These are phyloP conservation scores for Candida lessepsii DNA, from an alignment of 805 yeast genomes.

Conservation along the genomic window DNA sequence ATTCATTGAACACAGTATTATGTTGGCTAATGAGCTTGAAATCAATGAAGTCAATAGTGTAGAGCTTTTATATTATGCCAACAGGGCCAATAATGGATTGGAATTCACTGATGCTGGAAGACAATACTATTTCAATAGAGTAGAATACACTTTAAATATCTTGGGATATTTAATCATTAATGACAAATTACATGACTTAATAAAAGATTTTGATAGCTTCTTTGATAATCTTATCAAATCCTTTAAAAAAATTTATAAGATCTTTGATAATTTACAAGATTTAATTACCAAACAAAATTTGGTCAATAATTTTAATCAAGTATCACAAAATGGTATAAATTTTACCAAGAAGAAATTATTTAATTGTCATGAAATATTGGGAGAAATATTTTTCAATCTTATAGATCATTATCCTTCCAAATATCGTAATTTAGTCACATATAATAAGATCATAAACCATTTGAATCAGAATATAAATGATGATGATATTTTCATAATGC, in stretches of 20 bases:
- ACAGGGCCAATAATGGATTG: constrained; percentile 43
- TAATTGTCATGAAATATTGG: constrained; percentile 67
- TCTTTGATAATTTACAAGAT: constrained; percentile 55
- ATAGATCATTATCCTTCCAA: constrained; percentile 35
- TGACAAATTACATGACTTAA: constrained; percentile 22
- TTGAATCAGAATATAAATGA: constrained; percentile 46
- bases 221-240: constrained; percentile 47
- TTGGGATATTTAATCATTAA: constrained; percentile 33
- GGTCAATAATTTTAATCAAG: constrained; percentile 49
- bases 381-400: constrained; percentile 60
- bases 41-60: constrained; percentile 78
- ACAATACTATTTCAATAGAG: constrained; percentile 64
- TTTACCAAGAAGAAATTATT: constrained; percentile 63
- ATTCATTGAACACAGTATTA: constrained; percentile 61
- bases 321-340: constrained; percentile 39
- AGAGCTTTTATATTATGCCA: constrained; percentile 57
- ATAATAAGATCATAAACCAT: constrained; percentile 43
- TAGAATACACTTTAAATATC: constrained; percentile 71
- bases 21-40: constrained; percentile 48
- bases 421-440: constrained; percentile 31
- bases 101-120: constrained; percentile 60
- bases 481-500: constrained; percentile 63
- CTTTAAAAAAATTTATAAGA: constrained; percentile 56
- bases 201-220: constrained; percentile 21
- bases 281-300: constrained; percentile 46